Base-by-base conservation (phyloP, 1,284 basidiomycete species). In the Boletus semigastroideus region DNA sequence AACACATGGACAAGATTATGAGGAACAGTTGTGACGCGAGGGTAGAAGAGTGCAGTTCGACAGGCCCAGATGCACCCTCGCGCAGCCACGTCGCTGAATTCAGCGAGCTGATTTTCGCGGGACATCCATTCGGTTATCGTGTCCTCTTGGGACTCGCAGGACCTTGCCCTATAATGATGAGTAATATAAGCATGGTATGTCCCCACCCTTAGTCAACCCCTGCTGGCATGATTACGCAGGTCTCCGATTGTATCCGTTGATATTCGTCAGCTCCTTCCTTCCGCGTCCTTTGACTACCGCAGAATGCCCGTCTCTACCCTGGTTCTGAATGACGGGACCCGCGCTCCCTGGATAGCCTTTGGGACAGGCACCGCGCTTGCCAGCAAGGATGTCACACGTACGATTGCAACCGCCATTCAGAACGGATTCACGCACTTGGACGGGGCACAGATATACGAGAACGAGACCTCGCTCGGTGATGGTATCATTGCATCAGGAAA, bases 371-470 rank as follows among this genome's bases (percentile, higher is more conserved):
- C 83, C 0, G 82, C 82, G 3, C 72, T 27, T 84, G 67, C 55
- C 44, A 57, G 14, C 25, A 75, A 76, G 61, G 80, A 90, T 61
- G 84, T 79, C 5, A 63, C 76, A 46, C 59, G 76, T 4, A 64
- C 73, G 9, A 75, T 87, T 51, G 63, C 62, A n/a, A 60, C 69
- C 28, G 87, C 88, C 14, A 80, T 90, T 54, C 69, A 76, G 19
- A 74, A 72, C 34, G 85, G 86, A 5, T 77, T 90, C 62, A 79
- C 74, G 3, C 88, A 90, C 63, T 76, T 91, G 36, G 88, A 90
- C 62, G 81, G 83, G 22, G 87, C 87, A 0, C 87, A 90, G 65
- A 41, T 72, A 40, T 90, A 90, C 66, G 53, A 55, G 7, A 89
- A 89, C 58, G 86, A 89, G 61, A 73, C 78, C 1, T 73, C 74